A percentile compares a stretch with the other conserved stretches of the same genome.
Evolutionary conservation across 345 rosid species (phyloP).

Genomic region (Aethionema arabicum): DNA sequence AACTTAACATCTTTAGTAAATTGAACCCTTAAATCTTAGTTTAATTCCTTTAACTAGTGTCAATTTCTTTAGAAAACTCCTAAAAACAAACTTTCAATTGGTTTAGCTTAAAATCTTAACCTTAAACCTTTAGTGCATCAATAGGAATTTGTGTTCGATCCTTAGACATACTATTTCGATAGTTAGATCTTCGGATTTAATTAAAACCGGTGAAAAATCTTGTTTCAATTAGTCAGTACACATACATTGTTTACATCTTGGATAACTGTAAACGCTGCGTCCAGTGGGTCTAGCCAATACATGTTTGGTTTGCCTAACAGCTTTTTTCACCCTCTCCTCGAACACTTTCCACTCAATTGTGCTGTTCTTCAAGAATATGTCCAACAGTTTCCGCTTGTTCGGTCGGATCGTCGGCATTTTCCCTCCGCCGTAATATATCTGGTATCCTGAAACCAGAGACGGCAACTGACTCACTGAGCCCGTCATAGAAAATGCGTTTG

Average conservation of each 20-base stretch:
- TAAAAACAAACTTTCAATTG: no score
- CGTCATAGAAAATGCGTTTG: constrained; percentile 93
- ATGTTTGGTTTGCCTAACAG: constrained; percentile 89
- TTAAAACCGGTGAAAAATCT: no score
- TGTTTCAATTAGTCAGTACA: constrained; percentile 40
- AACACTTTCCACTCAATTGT: constrained; percentile 86
- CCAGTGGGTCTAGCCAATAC: constrained; percentile 70
- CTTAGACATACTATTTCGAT: no score
- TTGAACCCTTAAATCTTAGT: no score
- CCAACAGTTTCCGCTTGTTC: constrained; percentile 71
- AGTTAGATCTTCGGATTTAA: no score
- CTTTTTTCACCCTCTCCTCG: constrained; percentile 88
- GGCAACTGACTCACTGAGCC: constrained; percentile 94
- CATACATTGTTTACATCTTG: constrained; percentile 89
- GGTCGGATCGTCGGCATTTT: constrained; percentile 92
- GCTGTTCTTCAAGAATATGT: constrained; percentile 68
- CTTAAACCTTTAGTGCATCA: no score
- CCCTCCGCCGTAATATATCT: constrained; percentile 85
- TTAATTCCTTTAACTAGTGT: no score
- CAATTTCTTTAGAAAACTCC: no score
- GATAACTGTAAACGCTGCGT: constrained; percentile 87
- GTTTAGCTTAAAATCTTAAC: no score
- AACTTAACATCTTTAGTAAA: no score
- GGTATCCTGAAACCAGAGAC: constrained; percentile 81
- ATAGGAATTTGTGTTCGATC: no score